Base-by-base conservation (phyloP, 192 early-diverging fungal species). In the Backusella westeae region DNA sequence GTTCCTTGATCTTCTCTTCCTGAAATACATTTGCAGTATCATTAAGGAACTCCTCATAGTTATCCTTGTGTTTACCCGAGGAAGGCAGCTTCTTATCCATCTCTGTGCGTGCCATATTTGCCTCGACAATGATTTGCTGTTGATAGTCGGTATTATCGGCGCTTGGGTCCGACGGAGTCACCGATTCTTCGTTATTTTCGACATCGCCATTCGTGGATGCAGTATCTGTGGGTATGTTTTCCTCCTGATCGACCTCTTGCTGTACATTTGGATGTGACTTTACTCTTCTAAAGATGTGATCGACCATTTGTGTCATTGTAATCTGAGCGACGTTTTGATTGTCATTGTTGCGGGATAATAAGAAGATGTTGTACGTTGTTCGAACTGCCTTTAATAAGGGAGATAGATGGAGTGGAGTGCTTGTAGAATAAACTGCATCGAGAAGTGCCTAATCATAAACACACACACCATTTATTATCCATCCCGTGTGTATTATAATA, bases 291-390 rank as follows among this genome's bases (percentile, higher is more conserved):
- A 97, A 92, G 15, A 97, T 88, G 59, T 91, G 83, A 56, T 92
- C 88, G 19, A 97, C 91, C 92, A 97, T 97, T 82, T 98, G 96
- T 1, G 93, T 92, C 67, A 98, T 76, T 1, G 95, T 93, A 3
- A 90, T 94, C 78, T 97, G 95, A 0, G 95, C 95, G 34, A 98
- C 86, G 34, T 89, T 95, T 87, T 97, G 95, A 41, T 90, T 95
- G 34, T 85, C 85, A 21, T 86, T 84, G 44, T 88, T 89, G 26
- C 89, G 85, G 7, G 93, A 91, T n/a, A 93, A 77, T 72, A 96
- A 83, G 78, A 95, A 98, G 34, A 98, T 94, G 76, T 95, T 96
- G 83, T 93, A 96, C 2, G 92, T 90, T 0, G 95, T 95, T 44
- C 95, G 80, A 34, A 98, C 89, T 4, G 95, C 92, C 23, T 91